A percentile compares a stretch with the other conserved stretches of the same genome.
Conservation (phyloP, 306 rosid genomes). For the Medicago lupulina region DNA sequence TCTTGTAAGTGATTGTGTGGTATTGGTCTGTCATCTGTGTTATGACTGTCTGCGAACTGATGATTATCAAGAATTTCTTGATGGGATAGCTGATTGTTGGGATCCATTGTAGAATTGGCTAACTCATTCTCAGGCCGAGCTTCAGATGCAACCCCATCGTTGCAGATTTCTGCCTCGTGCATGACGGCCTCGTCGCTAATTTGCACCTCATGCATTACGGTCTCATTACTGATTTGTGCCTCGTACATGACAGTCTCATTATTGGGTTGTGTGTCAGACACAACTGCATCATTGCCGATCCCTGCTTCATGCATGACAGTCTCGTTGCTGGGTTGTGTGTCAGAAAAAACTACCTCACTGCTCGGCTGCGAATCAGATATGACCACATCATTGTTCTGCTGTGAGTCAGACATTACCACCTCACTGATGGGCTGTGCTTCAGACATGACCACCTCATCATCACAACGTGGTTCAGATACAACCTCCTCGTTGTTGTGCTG, state of each 20-base stretch:
- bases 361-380: background rate
- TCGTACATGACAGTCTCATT: conserved; percentile 29
- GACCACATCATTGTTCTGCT: background rate
- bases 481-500: conserved; percentile 19
- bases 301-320: background rate
- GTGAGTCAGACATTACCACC: conserved; percentile 2
- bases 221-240: conserved; percentile 8
- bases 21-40: conserved; percentile 33
- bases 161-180: conserved; percentile 3
- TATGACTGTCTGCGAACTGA: conserved; percentile 41
- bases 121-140: conserved; percentile 33
- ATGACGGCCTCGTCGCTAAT: conserved; percentile 13
- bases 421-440: conserved; percentile 36
- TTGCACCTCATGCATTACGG: background rate
- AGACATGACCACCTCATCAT: conserved; percentile 14
- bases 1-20: conserved; percentile 27
- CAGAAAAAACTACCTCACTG: conserved; percentile 14
- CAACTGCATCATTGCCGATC: background rate
- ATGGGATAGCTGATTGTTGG: conserved; percentile 39
- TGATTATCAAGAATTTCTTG: conserved; percentile 38
- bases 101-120: conserved; percentile 38
- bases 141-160: conserved; percentile 28
- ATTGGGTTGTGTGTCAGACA: conserved; percentile 1
- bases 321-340: conserved; percentile 14
- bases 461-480: conserved; percentile 13